Conservation (phyloP, 2,329 filamentous ascomycete genomes). For the Trichocomaceae sp. region DNA sequence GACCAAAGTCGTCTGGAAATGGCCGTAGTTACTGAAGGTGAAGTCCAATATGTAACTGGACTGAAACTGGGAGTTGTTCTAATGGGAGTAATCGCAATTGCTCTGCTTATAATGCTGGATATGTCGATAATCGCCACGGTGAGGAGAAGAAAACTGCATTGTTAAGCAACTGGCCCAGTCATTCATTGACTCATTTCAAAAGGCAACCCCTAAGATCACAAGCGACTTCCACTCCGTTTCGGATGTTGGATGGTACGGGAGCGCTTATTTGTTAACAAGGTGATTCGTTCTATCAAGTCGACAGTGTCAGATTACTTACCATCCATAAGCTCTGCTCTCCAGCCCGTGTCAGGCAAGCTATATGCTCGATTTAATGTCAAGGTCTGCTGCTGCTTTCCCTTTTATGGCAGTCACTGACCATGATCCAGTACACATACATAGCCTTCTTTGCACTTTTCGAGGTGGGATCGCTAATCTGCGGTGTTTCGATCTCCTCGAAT, state of each 20-base stretch:
- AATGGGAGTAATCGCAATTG: neutral
- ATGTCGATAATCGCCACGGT: conserved; percentile 2
- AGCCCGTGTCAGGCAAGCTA: conserved; percentile 23
- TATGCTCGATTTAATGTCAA: conserved; percentile 20
- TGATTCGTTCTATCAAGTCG: neutral
- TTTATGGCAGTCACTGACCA: neutral
- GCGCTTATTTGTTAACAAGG: conserved; percentile 5
- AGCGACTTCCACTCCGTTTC: conserved; percentile 1
- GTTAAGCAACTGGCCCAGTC: too few relatives aligned
- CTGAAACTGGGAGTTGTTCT: neutral
- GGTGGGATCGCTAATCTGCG: conserved; percentile 22
- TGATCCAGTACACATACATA: conserved; percentile 25
- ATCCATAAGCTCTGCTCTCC: conserved; percentile 21
- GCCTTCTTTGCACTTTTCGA: conserved; percentile 27
- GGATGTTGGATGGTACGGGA: conserved; percentile 3
- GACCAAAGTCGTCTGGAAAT: neutral
- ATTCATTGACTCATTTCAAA: neutral
- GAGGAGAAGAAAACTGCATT: neutral
- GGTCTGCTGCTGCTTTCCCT: conserved; percentile 4
- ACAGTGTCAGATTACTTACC: conserved; percentile 11
- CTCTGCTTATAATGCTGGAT: neutral
- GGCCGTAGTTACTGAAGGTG: too few relatives aligned
- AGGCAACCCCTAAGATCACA: neutral
- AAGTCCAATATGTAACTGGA: neutral
- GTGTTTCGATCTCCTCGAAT: conserved; percentile 19